phyloP scores from a whole-genome alignment of 805 yeast genomes.

The Metschnikowia lachancei region DNA sequence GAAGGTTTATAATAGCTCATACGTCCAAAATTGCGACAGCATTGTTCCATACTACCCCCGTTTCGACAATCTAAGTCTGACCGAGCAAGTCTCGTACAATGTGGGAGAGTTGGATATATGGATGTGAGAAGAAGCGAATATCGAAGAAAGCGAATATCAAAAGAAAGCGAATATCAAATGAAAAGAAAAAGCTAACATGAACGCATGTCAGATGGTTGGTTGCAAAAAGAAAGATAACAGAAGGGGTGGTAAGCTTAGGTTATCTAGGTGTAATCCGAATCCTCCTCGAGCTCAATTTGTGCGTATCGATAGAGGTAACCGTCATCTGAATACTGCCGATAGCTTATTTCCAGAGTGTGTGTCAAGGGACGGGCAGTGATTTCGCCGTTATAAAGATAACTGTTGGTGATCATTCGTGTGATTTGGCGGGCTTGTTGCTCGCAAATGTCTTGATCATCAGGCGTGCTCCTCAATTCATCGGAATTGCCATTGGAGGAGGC shows the following conservation, averaged over 20 bases:
- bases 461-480: slow-evolving; percentile 12
- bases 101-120: slow-evolving; percentile 54
- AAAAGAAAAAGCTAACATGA: slow-evolving; percentile 1
- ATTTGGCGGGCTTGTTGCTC: slow-evolving; percentile 54
- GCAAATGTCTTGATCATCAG: slow-evolving; percentile 44
- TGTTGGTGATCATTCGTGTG: slow-evolving; percentile 32
- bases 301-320: slow-evolving; percentile 17
- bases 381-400: slow-evolving; percentile 18
- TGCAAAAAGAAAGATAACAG: neutral
- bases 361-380: slow-evolving; percentile 18
- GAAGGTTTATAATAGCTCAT: slow-evolving; percentile 75
- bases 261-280: slow-evolving; percentile 9
- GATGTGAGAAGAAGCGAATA: slow-evolving; percentile 19
- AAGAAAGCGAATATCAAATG: too few relatives aligned
- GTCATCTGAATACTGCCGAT: slow-evolving; percentile 15
- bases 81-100: slow-evolving; percentile 22
- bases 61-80: slow-evolving; percentile 31
- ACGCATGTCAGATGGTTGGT: neutral
- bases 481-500: slow-evolving; percentile 27
- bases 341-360: slow-evolving; percentile 12
- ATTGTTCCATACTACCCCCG: slow-evolving; percentile 81
- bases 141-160: too few relatives aligned
- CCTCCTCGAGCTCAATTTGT: slow-evolving; percentile 11
- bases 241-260: neutral
- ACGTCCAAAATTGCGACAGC: slow-evolving; percentile 69